Evolutionary conservation across 1,284 basidiomycete species (phyloP).

Genomic region (Moniliophthora roreri): DNA sequence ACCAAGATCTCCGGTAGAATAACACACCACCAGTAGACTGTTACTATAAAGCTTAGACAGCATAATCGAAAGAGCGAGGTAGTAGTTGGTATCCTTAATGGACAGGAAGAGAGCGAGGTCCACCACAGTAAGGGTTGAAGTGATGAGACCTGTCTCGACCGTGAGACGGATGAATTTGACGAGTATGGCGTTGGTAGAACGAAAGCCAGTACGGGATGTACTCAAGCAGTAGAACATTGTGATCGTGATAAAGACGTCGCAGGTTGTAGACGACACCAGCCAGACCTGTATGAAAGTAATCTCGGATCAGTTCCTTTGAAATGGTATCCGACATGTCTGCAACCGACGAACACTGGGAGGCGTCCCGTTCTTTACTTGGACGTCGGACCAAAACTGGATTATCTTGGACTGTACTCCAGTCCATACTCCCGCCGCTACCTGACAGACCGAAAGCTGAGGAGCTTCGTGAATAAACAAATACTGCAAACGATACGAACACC

Average conservation of each 20-base stretch:
- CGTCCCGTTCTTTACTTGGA: not conserved
- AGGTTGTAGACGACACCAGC: not conserved
- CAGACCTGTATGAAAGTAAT: too few species aligned
- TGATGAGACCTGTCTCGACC: conserved; percentile 13
- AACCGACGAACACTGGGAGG: not conserved
- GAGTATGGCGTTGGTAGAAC: not conserved
- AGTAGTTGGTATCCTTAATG: conserved; percentile 15
- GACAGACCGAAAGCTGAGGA: not conserved
- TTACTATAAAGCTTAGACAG: conserved; percentile 18
- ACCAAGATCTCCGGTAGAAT: not conserved
- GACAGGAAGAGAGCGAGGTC: conserved; percentile 12
- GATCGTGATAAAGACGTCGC: conserved; percentile 14
- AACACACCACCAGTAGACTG: conserved; percentile 14
- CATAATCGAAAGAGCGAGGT: conserved; percentile 12
- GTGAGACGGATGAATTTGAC: conserved; percentile 10
- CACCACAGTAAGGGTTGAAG: conserved; percentile 10
- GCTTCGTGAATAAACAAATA: not conserved
- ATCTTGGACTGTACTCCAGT: not conserved
- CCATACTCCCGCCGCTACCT: not conserved
- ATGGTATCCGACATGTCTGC: not conserved
- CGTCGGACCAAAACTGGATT: too few species aligned
- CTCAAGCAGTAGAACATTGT: conserved; percentile 1
- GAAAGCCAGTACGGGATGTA: conserved; percentile 1
- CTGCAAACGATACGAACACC: not conserved
- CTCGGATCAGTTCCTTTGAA: conserved; percentile 4